Percentiles rank a stretch among this genome's conserved stretches.
Conservation (phyloP, 1,284 basidiomycete species). For the Xerocomus nothofagi region DNA sequence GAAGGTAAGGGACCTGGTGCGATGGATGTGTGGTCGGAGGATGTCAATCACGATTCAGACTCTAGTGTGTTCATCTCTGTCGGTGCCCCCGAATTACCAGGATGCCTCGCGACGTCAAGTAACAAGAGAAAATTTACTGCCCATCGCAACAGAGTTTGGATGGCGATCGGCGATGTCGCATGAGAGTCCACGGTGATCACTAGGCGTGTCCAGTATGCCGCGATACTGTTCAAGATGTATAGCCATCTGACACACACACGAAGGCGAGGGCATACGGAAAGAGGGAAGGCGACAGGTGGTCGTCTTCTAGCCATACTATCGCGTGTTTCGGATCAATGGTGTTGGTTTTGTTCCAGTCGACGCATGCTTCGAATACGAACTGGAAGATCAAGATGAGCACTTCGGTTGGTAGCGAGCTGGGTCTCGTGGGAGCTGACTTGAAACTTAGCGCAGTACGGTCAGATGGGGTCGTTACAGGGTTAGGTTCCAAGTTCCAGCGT, state of each 20-base stretch:
- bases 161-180: not conserved
- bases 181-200: constrained; percentile 11
- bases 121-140: constrained; percentile 5
- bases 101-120: constrained; percentile 4
- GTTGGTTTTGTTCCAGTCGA: not conserved
- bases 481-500: not conserved
- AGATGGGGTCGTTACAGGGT: not conserved
- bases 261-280: constrained; percentile 18
- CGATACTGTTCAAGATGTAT: constrained; percentile 9
- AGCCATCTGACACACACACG: constrained; percentile 18
- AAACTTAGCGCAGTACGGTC: not conserved
- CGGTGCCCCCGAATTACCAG: not conserved
- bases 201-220: constrained; percentile 19
- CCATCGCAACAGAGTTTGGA: not conserved
- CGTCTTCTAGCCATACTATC: constrained; percentile 9
- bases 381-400: constrained; percentile 9
- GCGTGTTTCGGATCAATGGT: not conserved
- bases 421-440: not conserved
- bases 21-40: constrained; percentile 4
- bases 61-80: not conserved
- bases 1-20: constrained; percentile 7
- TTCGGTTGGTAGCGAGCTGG: constrained; percentile 7
- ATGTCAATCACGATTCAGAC: not conserved
- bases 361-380: constrained; percentile 4
- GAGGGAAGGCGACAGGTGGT: constrained; percentile 11